Evolutionary conservation across 2,329 filamentous ascomycete species (phyloP).

Genomic region (Aureobasidium vineae): DNA sequence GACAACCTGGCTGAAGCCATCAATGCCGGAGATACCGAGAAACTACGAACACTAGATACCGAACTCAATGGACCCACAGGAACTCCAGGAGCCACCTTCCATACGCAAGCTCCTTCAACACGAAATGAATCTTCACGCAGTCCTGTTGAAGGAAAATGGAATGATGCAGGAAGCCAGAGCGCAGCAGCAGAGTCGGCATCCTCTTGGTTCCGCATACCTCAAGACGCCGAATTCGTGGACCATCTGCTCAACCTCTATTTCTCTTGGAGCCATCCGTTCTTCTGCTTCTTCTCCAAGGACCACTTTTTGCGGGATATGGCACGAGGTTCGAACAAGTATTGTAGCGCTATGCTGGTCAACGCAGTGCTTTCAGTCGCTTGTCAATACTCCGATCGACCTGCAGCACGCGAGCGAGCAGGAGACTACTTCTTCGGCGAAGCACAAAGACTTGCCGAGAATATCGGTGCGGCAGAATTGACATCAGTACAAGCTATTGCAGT

Average conservation of each 20-base stretch:
- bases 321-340: constrained; percentile 61
- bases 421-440: constrained; percentile 74
- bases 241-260: constrained; percentile 40
- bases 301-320: constrained; percentile 67
- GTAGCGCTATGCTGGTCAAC: constrained; percentile 53
- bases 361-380: constrained; percentile 39
- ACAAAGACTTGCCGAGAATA: constrained; percentile 57
- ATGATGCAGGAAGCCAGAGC: not conserved
- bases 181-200: constrained; percentile 7
- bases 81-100: not conserved
- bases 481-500: constrained; percentile 73
- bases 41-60: constrained; percentile 22
- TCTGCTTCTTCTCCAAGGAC: constrained; percentile 69
- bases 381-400: constrained; percentile 58
- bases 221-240: constrained; percentile 39
- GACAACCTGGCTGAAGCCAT: constrained; percentile 25
- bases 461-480: constrained; percentile 62
- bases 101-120: constrained; percentile 13
- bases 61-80: constrained; percentile 18
- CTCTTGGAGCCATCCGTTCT: constrained; percentile 69
- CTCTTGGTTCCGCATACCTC: constrained; percentile 37
- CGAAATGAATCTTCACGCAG: constrained; percentile 7
- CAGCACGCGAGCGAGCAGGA: constrained; percentile 65
- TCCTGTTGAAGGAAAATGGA: constrained; percentile 12
- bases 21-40: constrained; percentile 22